These are phyloP conservation scores for Ceratobasidium theobromae DNA, from an alignment of 1,284 basidiomycete species.

Conservation along the genomic window DNA sequence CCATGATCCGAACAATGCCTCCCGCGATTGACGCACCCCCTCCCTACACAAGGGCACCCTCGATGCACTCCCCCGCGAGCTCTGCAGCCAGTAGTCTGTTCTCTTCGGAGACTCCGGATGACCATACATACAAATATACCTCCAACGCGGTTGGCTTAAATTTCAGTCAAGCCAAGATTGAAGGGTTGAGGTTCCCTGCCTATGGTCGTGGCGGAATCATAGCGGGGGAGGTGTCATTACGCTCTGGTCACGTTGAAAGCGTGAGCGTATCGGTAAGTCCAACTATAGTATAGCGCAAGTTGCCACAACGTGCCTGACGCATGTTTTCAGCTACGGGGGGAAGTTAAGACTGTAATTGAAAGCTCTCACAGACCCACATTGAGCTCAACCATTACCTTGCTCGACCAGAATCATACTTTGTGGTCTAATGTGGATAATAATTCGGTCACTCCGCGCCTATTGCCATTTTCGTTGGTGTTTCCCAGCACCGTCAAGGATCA, in stretches of 20 bases:
- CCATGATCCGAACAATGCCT: neutral
- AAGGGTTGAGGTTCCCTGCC: conserved; percentile 10
- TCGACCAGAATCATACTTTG: neutral
- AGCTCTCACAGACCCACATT: conserved; percentile 7
- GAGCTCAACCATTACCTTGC: neutral
- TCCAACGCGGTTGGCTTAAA: conserved; percentile 6
- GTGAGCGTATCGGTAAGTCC: conserved; percentile 11
- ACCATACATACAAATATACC: neutral
- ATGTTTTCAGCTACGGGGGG: neutral
- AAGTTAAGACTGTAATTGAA: conserved; percentile 21
- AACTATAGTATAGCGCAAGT: neutral
- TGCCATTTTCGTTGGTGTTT: conserved; percentile 17
- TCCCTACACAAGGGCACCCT: conserved; percentile 3
- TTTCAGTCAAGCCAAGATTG: conserved; percentile 1
- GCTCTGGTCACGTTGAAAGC: conserved; percentile 6
- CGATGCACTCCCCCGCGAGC: neutral
- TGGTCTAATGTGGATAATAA: neutral
- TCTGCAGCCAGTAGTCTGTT: conserved; percentile 23
- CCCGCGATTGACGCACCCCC: neutral
- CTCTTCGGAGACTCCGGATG: neutral
- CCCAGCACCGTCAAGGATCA: neutral
- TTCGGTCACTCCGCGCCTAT: neutral
- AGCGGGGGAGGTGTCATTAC: conserved; percentile 1
- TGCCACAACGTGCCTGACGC: neutral
- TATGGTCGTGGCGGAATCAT: conserved; percentile 11